phyloP scores from a whole-genome alignment of 164 flowering plant genomes.

The Umbilicus rupestris region DNA sequence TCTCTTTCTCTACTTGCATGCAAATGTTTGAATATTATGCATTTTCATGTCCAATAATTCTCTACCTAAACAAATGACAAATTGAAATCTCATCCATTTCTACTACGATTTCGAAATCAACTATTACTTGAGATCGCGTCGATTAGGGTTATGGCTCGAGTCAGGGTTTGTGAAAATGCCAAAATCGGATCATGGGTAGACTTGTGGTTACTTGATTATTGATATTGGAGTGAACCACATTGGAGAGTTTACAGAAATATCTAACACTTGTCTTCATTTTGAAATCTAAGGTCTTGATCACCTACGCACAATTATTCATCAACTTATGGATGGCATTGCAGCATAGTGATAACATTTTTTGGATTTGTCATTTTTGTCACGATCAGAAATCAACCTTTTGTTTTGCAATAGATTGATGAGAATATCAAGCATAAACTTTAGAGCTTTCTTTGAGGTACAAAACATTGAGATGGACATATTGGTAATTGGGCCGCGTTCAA shows the following conservation, averaged over 20 bases:
- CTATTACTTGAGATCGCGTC: background rate
- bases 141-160: background rate
- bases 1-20: constrained; percentile 5
- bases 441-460: no score
- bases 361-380: background rate
- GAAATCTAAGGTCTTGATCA: background rate
- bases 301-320: background rate
- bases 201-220: background rate
- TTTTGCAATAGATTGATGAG: background rate
- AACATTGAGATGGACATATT: no score
- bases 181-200: background rate
- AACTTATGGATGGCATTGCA: background rate
- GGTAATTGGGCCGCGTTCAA: no score
- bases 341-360: background rate
- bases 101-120: background rate
- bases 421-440: no score
- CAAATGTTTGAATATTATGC: background rate
- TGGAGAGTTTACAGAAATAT: background rate
- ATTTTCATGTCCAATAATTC: background rate
- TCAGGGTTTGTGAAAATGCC: background rate
- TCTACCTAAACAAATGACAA: background rate
- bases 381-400: background rate
- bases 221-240: background rate
- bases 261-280: background rate
- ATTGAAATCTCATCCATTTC: background rate